Percentiles rank a stretch among this genome's conserved stretches.
Evolutionary conservation across 176 grass and related monocot genomes (phyloP).

Genomic region (Oryza australiensis): DNA sequence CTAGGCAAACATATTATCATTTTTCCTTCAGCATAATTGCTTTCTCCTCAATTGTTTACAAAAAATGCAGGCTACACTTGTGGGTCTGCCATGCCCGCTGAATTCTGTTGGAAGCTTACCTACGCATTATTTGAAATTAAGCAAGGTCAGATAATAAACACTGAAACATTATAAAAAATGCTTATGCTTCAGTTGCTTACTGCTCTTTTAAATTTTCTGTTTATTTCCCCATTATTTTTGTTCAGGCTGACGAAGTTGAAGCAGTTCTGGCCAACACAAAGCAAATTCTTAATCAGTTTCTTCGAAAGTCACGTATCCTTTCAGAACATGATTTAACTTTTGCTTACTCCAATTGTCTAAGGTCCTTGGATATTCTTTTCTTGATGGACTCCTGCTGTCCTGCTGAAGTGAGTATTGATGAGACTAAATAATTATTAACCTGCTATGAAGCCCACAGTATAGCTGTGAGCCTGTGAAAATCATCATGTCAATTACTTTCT

Average conservation of each 20-base stretch:
- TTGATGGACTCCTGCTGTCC: not conserved
- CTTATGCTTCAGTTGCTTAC: constrained; percentile 13
- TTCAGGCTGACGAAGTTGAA: constrained; percentile 90
- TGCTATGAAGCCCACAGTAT: not conserved
- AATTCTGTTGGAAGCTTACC: constrained; percentile 94
- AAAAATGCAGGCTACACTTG: constrained; percentile 79
- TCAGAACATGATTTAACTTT: constrained; percentile 29
- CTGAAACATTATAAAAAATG: constrained; percentile 2
- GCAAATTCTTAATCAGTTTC: constrained; percentile 98
- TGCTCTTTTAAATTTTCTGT: not conserved
- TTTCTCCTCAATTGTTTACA: constrained; percentile 26
- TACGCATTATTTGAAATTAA: constrained; percentile 79
- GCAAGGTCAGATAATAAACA: constrained; percentile 55
- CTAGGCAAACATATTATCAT: constrained; percentile 30
- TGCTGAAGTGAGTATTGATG: constrained; percentile 4
- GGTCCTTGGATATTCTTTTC: constrained; percentile 15
- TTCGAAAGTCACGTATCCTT: constrained; percentile 83
- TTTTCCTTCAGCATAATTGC: constrained; percentile 32
- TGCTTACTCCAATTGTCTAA: constrained; percentile 18
- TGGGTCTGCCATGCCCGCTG: constrained; percentile 85
- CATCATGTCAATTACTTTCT: not conserved
- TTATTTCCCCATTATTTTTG: constrained; percentile 40
- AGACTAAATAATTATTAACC: constrained; percentile 23
- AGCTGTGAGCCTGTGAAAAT: constrained; percentile 20
- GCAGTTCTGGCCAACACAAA: constrained; percentile 90